Evolutionary conservation across 768 basidiomycete genomes (phyloP).

Genomic region (Mycena chlorophos): DNA sequence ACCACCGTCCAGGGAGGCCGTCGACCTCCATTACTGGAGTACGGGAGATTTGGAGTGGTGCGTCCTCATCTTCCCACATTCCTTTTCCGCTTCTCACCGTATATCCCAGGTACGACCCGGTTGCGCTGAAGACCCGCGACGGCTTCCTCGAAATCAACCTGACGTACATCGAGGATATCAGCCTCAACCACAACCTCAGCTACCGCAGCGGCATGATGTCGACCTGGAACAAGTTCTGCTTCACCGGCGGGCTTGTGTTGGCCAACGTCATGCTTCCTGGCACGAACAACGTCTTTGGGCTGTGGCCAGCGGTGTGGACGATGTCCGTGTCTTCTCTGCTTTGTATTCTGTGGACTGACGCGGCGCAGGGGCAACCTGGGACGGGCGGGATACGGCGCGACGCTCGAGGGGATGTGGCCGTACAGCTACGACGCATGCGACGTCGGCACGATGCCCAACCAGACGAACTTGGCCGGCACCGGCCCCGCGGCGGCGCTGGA

Average conservation of each 20-base stretch:
- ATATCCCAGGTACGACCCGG: conserved; percentile 60
- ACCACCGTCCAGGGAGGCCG: conserved; percentile 49
- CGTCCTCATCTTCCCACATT: conserved; percentile 11
- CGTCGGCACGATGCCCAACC: conserved; percentile 77
- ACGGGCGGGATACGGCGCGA: conserved; percentile 55
- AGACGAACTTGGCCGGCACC: conserved; percentile 56
- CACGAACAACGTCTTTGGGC: conserved; percentile 31
- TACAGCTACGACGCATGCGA: conserved; percentile 75
- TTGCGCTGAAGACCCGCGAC: conserved; percentile 61
- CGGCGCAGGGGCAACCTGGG: conserved; percentile 27
- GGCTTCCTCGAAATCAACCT: conserved; percentile 76
- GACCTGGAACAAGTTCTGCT: conserved; percentile 56
- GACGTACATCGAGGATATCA: conserved; percentile 45
- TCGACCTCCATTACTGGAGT: conserved; percentile 70
- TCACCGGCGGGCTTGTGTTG: conserved; percentile 73
- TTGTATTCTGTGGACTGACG: background rate
- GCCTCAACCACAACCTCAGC: conserved; percentile 63
- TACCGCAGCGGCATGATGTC: conserved; percentile 41
- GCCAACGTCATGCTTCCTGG: conserved; percentile 44
- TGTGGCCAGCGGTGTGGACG: conserved; percentile 20
- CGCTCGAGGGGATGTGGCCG: conserved; percentile 63
- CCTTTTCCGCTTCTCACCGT: background rate
- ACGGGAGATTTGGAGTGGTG: conserved; percentile 40
- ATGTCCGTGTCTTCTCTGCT: conserved; percentile 11
- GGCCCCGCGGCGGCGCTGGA: conserved; percentile 42